These are phyloP conservation scores for maize (Zea mays) DNA, from an alignment of 176 grass and related monocot species.

Conservation along the genomic window Zm-B73-REFERENCE-NAM-5.0 NC_050101.1:122130001-122130500, in stretches of 20 bases:
- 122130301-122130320: conserved; percentile 80
- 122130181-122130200: conserved; percentile 81
- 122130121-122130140: conserved; percentile 15
- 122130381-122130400: not conserved
- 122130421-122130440: not conserved
- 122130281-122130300: conserved; percentile 77
- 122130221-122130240: conserved; percentile 71
- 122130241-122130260: conserved; percentile 89
- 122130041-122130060: conserved; percentile 20
- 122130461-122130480: conserved; percentile 16
- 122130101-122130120: conserved; percentile 45
- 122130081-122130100: conserved; percentile 45
- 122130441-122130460: conserved; percentile 25
- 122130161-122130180: conserved; percentile 86
- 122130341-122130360: not conserved
- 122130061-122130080: conserved; percentile 23
- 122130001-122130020: conserved; percentile 34
- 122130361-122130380: conserved; percentile 5
- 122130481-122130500: not conserved
- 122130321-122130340: conserved; percentile 54
- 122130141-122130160: conserved; percentile 34
- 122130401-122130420: not conserved
- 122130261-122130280: conserved; percentile 92
- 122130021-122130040: conserved; percentile 14
- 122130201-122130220: conserved; percentile 91